Evolutionary conservation across 768 basidiomycete genomes (phyloP).

Genomic region (Russula dissimulans): DNA sequence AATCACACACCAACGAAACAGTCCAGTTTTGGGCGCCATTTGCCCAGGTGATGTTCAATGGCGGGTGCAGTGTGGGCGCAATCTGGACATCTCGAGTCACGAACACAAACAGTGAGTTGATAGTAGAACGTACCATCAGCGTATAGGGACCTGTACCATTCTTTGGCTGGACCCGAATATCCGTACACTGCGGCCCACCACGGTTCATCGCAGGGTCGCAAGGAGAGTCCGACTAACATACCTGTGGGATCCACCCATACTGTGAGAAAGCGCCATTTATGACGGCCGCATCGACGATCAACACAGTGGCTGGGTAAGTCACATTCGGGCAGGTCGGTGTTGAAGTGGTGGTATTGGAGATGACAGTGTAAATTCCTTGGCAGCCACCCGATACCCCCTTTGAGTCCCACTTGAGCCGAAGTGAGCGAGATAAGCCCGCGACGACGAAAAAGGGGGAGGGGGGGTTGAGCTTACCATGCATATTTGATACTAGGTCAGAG

Average conservation of each 20-base stretch:
- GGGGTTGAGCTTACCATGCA: constrained; percentile 42
- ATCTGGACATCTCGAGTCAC: constrained; percentile 29
- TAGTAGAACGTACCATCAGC: constrained; percentile 35
- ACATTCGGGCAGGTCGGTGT: constrained; percentile 41
- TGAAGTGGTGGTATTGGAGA: constrained; percentile 30
- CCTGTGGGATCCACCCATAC: constrained; percentile 53
- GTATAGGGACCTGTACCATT: constrained; percentile 55
- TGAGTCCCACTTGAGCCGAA: constrained; percentile 38
- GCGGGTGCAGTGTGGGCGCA: constrained; percentile 52
- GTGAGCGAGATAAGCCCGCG: background rate
- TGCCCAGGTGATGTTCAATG: constrained; percentile 45
- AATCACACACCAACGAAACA: constrained; percentile 29
- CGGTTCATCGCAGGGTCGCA: background rate
- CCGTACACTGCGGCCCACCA: constrained; percentile 38
- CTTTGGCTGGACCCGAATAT: constrained; percentile 42
- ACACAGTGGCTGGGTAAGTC: constrained; percentile 33
- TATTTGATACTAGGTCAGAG: constrained; percentile 42
- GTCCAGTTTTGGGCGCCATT: constrained; percentile 47
- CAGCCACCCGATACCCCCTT: constrained; percentile 54
- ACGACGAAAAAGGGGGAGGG: background rate
- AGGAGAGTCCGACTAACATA: constrained; percentile 19
- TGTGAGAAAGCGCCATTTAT: constrained; percentile 43
- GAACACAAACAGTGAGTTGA: background rate
- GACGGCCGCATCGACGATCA: constrained; percentile 39
- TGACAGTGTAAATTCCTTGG: constrained; percentile 48